A percentile compares a stretch with the other conserved stretches of the same genome.
phyloP scores from a whole-genome alignment of 192 early-diverging fungal genomes.

The Backusella tuberculispora region DNA sequence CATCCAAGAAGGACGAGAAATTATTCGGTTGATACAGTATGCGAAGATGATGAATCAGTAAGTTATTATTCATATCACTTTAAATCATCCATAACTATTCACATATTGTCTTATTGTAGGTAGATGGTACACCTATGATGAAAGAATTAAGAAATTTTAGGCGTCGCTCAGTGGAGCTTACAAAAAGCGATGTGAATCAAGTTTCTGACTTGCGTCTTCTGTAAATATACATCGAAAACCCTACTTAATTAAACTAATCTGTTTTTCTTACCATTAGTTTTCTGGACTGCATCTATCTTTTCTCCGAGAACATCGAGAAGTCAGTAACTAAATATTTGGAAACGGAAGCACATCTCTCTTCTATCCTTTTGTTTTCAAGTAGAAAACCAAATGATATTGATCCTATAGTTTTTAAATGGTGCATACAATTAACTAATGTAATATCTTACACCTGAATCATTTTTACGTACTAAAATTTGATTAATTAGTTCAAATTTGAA shows the following conservation, averaged over 20 bases:
- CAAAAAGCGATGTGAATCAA: not conserved
- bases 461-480: no score
- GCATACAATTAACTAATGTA: conserved; percentile 7
- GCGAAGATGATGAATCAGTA: no score
- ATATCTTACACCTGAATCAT: no score
- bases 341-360: not conserved
- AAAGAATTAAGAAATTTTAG: not conserved
- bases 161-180: not conserved
- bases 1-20: no score
- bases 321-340: conserved; percentile 13
- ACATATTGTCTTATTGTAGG: no score
- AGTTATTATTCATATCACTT: no score
- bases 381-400: not conserved
- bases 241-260: not conserved
- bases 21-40: no score
- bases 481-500: conserved; percentile 17
- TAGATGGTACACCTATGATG: no score
- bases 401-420: conserved; percentile 1
- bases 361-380: not conserved
- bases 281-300: conserved; percentile 17
- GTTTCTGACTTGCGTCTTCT: conserved; percentile 15
- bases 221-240: not conserved
- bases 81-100: no score
- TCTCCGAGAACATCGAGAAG: not conserved
- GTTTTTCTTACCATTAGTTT: not conserved